Percentiles rank a stretch among this genome's conserved stretches.
These are phyloP conservation scores for Chytriomyces sp. DNA, from an alignment of 192 early-diverging fungal species.

Conservation along the genomic window DNA sequence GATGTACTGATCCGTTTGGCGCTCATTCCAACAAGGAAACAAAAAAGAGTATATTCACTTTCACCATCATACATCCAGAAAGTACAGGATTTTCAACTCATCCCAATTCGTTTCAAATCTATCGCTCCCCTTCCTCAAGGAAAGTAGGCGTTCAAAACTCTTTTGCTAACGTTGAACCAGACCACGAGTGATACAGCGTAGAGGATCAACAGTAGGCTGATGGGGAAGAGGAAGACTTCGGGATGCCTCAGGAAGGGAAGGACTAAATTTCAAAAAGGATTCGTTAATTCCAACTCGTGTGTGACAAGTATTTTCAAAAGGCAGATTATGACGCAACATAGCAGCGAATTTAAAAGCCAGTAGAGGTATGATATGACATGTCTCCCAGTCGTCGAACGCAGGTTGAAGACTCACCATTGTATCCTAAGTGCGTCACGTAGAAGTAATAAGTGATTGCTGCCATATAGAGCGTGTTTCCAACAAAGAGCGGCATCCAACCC, in stretches of 20 bases:
- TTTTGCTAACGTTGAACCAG: conserved; percentile 71
- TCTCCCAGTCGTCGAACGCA: too few relatives aligned
- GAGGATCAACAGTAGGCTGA: conserved; percentile 57
- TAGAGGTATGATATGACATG: neutral
- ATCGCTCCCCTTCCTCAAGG: too few relatives aligned
- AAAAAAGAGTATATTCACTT: too few relatives aligned
- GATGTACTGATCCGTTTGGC: too few relatives aligned
- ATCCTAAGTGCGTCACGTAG: conserved; percentile 91
- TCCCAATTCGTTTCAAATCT: too few relatives aligned
- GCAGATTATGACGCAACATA: conserved; percentile 14
- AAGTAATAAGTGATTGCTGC: conserved; percentile 76
- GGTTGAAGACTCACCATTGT: conserved; percentile 81
- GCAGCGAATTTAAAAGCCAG: neutral
- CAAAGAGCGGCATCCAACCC: conserved; percentile 76
- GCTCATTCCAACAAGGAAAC: too few relatives aligned
- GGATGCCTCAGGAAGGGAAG: conserved; percentile 91
- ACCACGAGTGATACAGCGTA: conserved; percentile 50
- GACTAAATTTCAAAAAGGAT: too few relatives aligned
- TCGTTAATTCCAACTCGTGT: too few relatives aligned
- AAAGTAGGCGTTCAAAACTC: conserved; percentile 79
- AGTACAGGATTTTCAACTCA: too few relatives aligned
- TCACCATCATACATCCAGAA: too few relatives aligned
- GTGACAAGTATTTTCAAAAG: too few relatives aligned
- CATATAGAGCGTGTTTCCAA: conserved; percentile 90
- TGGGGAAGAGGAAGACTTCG: conserved; percentile 86